Base-by-base conservation (phyloP, 164 flowering plant species). In the Kingdonia uniflora region DNA sequence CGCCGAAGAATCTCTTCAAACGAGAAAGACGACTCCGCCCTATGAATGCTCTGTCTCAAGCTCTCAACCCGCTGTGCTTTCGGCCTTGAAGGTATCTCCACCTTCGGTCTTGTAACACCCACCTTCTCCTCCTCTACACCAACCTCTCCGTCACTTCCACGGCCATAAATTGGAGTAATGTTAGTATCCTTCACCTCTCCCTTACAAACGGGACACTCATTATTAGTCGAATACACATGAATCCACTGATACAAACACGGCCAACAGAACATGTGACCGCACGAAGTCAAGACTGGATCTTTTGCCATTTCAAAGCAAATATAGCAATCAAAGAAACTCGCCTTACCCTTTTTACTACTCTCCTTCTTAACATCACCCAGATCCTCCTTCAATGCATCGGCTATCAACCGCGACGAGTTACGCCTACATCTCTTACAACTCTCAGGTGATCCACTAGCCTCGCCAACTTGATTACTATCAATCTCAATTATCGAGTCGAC, bases 211-310 rank as follows among this genome's bases (percentile, higher is more conserved):
- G 79, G 84, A 49, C 90, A 83, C 51, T 77, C 80, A 56, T 70
- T 80, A 1, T 52, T 59, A 52, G 70, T 49, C 0, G 74, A 65
- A 56, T 73, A 60, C 42, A 65, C 52, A 55, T 70, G 63, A 3
- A 74, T 49, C 68, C 77, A 65, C 29, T 65, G 75, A 67, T 72
- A 81, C 56, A 81, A 71, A 69, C 92, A 84, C 5, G 75, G 51
- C 92, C 92, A 81, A 60, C 92, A 84, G 56, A 74, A 84, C 69
- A 84, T 64, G 59, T 84, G 92, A 19, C 92, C 92, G 57, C 92
- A 84, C 35, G 72, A 71, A 1, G 92, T 84, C 55, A 81, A 47
- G 3, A 81, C 55, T 5, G 92, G 92, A 4, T 84, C 85, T 38
- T 49, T 70, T 2, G 91, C 87, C 59, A 67, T 51, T 11, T 64